Conservation (phyloP, 306 rosid genomes). For the Vachellia collinsii region DNA sequence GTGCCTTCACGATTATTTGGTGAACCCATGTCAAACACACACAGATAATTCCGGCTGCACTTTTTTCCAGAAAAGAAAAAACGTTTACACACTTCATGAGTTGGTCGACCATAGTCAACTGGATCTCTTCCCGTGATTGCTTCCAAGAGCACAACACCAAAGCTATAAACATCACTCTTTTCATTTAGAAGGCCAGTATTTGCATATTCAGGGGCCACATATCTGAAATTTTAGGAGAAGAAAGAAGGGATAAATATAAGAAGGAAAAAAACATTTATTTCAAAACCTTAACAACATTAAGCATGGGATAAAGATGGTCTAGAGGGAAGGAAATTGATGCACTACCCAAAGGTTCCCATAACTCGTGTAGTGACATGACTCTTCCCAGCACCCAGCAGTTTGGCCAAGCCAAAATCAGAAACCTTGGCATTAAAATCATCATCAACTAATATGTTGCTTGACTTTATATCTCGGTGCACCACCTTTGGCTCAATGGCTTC, state of each 20-base stretch:
- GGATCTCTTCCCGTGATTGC: conserved; percentile 94
- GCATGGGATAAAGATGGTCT: conserved; percentile 22
- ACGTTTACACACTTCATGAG: conserved; percentile 63
- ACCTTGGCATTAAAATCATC: conserved; percentile 93
- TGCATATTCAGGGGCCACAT: conserved; percentile 95
- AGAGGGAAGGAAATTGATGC: conserved; percentile 21
- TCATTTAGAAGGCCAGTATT: conserved; percentile 89
- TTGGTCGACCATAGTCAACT: conserved; percentile 84
- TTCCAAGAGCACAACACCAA: conserved; percentile 84
- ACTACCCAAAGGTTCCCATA: conserved; percentile 98
- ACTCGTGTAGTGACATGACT: conserved; percentile 95
- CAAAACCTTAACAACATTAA: too few species aligned
- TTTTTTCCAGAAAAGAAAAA: conserved; percentile 12
- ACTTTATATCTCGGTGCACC: conserved; percentile 87
- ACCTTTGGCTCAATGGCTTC: conserved; percentile 98
- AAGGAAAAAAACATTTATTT: background rate
- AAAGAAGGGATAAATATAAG: background rate
- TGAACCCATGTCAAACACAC: conserved; percentile 10
- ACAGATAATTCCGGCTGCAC: conserved; percentile 27
- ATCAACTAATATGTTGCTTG: conserved; percentile 91
- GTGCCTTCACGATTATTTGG: conserved; percentile 15
- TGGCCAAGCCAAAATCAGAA: conserved; percentile 94
- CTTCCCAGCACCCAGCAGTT: conserved; percentile 87
- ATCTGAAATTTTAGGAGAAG: conserved; percentile 47
- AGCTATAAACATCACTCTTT: conserved; percentile 94